phyloP scores from a whole-genome alignment of 768 basidiomycete species.

The Amanita inopinata region DNA sequence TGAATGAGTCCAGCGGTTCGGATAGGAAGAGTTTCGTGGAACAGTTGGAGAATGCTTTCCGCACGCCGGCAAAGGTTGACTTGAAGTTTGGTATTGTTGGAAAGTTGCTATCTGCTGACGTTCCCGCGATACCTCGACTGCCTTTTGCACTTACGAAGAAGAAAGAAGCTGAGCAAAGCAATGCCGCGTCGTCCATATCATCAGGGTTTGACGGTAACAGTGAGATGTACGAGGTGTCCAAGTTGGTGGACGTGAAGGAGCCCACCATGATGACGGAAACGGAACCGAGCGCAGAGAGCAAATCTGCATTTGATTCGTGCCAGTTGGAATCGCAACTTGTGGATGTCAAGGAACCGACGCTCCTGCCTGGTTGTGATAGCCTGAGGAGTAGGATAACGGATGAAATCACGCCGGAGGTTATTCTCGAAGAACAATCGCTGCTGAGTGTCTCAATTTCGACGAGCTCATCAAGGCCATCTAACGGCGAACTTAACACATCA shows the following conservation, averaged over 20 bases:
- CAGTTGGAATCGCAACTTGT: conserved; percentile 21
- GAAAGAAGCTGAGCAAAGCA: conserved; percentile 6
- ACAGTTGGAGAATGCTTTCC: conserved; percentile 73
- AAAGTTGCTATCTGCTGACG: conserved; percentile 18
- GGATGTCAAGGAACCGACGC: conserved; percentile 27
- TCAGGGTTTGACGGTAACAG: conserved; percentile 12
- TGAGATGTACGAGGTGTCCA: conserved; percentile 9
- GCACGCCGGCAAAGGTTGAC: conserved; percentile 63
- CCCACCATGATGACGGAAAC: conserved; percentile 17
- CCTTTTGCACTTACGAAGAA: conserved; percentile 19
- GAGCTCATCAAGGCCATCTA: conserved; percentile 32
- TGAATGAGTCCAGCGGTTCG: conserved; percentile 61
- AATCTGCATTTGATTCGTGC: conserved; percentile 16
- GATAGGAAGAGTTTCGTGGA: conserved; percentile 73
- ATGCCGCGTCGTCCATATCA: conserved; percentile 1
- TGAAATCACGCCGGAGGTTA: conserved; percentile 10
- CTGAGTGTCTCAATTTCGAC: conserved; percentile 21
- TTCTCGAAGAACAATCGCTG: conserved; percentile 14
- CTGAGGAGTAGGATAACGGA: conserved; percentile 24
- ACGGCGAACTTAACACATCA: conserved; percentile 58
- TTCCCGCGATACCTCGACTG: conserved; percentile 45
- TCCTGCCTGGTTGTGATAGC: conserved; percentile 29
- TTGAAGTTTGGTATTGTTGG: conserved; percentile 34
- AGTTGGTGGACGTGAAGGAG: conserved; percentile 22
- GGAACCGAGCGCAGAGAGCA: conserved; percentile 10